A percentile compares a stretch with the other conserved stretches of the same genome.
Evolutionary conservation across 2,329 filamentous ascomycete genomes (phyloP).

Genomic region (Dactylellina cionopaga): DNA sequence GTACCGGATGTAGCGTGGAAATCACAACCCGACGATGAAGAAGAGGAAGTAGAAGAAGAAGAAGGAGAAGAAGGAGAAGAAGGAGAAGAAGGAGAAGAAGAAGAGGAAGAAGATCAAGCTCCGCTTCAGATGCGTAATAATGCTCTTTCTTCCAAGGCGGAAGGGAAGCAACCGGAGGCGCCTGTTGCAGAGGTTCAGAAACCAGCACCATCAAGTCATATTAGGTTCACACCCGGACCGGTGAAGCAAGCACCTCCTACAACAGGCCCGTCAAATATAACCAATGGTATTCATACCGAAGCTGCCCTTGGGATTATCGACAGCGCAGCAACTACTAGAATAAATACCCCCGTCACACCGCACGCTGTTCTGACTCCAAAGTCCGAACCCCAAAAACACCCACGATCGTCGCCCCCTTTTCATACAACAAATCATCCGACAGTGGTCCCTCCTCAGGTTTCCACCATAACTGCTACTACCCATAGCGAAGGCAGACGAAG

Average conservation of each 20-base stretch:
- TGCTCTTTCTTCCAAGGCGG: not conserved
- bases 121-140: not conserved
- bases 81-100: too few relatives aligned
- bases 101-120: constrained; percentile 16
- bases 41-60: not conserved
- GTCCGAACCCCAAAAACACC: constrained; percentile 37
- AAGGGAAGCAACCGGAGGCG: constrained; percentile 21
- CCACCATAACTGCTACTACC: constrained; percentile 39
- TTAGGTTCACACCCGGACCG: constrained; percentile 36
- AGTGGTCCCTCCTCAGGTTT: constrained; percentile 40
- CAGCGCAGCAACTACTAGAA: constrained; percentile 28
- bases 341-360: constrained; percentile 42
- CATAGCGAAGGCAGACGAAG: constrained; percentile 45
- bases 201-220: constrained; percentile 26
- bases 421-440: constrained; percentile 48
- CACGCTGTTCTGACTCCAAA: constrained; percentile 38
- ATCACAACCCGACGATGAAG: not conserved
- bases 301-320: not conserved
- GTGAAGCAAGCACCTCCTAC: constrained; percentile 25
- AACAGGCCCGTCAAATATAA: constrained; percentile 2
- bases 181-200: constrained; percentile 22
- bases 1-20: constrained; percentile 34
- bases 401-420: constrained; percentile 44
- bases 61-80: too few relatives aligned
- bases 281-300: constrained; percentile 37